A percentile compares a stretch with the other conserved stretches of the same genome.
Evolutionary conservation across 148 eudicot species (phyloP).

Genomic region (Euryodendron excelsum): DNA sequence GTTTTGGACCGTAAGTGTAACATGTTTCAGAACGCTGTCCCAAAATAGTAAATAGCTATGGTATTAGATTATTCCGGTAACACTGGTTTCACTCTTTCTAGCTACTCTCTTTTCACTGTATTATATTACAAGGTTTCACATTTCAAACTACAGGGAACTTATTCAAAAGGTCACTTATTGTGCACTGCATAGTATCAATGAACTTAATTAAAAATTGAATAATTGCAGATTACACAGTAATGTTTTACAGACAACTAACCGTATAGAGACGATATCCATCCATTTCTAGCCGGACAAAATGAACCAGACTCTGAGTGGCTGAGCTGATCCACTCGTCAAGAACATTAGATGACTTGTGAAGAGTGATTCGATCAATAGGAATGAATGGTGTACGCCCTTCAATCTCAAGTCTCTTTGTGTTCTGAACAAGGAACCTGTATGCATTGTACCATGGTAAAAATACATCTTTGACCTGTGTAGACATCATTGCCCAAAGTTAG

Average conservation of each 20-base stretch:
- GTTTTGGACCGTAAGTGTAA: no score
- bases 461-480: conserved; percentile 79
- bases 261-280: conserved; percentile 91
- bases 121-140: neutral
- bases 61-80: no score
- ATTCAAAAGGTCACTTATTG: neutral
- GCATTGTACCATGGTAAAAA: conserved; percentile 99
- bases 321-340: conserved; percentile 99
- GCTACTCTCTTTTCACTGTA: neutral
- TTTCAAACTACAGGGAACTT: neutral
- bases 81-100: no score
- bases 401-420: conserved; percentile 87
- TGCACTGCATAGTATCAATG: neutral
- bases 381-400: conserved; percentile 74
- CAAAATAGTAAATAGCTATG: no score
- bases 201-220: neutral
- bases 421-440: conserved; percentile 93
- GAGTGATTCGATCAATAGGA: conserved; percentile 55
- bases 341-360: conserved; percentile 80
- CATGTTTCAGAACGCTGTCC: no score
- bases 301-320: conserved; percentile 87
- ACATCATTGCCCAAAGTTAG: conserved; percentile 9
- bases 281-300: conserved; percentile 94
- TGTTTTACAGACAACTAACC: conserved; percentile 34
- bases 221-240: neutral